These are phyloP conservation scores for Lachnellula occidentalis DNA, from an alignment of 2,329 filamentous ascomycete genomes.

Conservation along the genomic window DNA sequence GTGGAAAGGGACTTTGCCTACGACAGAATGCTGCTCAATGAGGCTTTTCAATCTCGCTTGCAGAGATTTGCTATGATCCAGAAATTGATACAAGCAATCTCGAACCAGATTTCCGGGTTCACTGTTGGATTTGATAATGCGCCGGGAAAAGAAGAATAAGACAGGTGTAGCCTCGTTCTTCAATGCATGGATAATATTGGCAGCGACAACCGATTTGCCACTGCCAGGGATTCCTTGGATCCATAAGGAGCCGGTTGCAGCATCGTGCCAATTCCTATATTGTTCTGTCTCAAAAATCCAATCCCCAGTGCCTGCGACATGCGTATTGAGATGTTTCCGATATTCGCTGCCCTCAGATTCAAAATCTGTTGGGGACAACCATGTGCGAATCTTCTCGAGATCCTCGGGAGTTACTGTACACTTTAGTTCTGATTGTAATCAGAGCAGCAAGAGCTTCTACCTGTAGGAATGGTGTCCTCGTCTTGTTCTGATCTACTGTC, in stretches of 20 bases:
- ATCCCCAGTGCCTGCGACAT: conserved; percentile 3
- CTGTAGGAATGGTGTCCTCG: background rate
- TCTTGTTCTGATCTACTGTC: background rate
- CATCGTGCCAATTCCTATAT: conserved; percentile 2
- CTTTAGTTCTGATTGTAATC: background rate
- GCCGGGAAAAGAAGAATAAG: conserved; percentile 34
- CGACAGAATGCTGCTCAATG: conserved; percentile 4
- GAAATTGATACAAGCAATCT: conserved; percentile 32
- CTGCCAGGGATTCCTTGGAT: conserved; percentile 40
- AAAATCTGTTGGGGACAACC: conserved; percentile 6
- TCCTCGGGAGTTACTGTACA: background rate
- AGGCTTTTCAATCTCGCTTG: conserved; percentile 2
- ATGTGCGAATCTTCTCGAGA: background rate
- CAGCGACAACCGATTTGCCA: conserved; percentile 38
- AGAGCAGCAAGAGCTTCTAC: background rate
- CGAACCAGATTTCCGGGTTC: conserved; percentile 25
- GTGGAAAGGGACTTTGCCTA: conserved; percentile 21
- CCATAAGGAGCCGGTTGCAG: conserved; percentile 36
- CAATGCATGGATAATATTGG: conserved; percentile 7
- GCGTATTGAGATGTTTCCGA: conserved; percentile 1
- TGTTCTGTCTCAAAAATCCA: conserved; percentile 4
- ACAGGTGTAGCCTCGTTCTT: conserved; percentile 17
- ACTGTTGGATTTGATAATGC: conserved; percentile 33
- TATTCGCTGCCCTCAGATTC: conserved; percentile 2
- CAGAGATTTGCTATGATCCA: conserved; percentile 20